A percentile compares a stretch with the other conserved stretches of the same genome.
Evolutionary conservation across 371 early-diverging fungal genomes (phyloP).

Genomic region (Mortierella sp.): DNA sequence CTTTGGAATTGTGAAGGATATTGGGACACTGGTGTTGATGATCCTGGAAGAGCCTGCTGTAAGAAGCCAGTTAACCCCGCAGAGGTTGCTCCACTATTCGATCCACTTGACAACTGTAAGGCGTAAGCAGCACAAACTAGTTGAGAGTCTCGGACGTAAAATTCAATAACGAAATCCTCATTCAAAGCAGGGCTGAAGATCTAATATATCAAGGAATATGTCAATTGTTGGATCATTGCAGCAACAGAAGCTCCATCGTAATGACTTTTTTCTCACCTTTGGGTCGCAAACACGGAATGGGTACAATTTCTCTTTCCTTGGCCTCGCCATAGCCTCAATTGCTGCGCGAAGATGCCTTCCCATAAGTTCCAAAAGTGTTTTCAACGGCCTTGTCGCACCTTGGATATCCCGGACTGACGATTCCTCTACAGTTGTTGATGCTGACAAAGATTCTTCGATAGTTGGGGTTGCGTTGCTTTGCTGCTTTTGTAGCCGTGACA

Average conservation of each 20-base stretch:
- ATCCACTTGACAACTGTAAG: constrained; percentile 34
- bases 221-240: not conserved
- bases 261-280: constrained; percentile 21
- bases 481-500: not conserved
- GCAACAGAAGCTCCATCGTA: too few relatives aligned
- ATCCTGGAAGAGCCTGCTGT: constrained; percentile 32
- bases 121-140: constrained; percentile 56
- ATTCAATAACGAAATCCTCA: constrained; percentile 56
- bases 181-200: constrained; percentile 52
- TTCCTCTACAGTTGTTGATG: not conserved
- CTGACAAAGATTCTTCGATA: not conserved
- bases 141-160: constrained; percentile 46
- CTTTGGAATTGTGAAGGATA: not conserved
- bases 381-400: constrained; percentile 23
- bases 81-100: not conserved
- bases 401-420: constrained; percentile 13
- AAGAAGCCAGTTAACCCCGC: constrained; percentile 22
- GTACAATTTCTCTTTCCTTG: constrained; percentile 48
- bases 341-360: constrained; percentile 41
- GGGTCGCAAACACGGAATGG: constrained; percentile 55
- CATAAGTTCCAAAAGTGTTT: constrained; percentile 33
- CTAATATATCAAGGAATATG: constrained; percentile 6
- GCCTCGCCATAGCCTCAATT: constrained; percentile 50
- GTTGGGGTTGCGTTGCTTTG: not conserved
- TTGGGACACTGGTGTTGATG: constrained; percentile 2